Percentiles rank a stretch among this genome's conserved stretches.
Conservation (phyloP, 2,329 filamentous ascomycete species). For the Annulohypoxylon truncatum region DNA sequence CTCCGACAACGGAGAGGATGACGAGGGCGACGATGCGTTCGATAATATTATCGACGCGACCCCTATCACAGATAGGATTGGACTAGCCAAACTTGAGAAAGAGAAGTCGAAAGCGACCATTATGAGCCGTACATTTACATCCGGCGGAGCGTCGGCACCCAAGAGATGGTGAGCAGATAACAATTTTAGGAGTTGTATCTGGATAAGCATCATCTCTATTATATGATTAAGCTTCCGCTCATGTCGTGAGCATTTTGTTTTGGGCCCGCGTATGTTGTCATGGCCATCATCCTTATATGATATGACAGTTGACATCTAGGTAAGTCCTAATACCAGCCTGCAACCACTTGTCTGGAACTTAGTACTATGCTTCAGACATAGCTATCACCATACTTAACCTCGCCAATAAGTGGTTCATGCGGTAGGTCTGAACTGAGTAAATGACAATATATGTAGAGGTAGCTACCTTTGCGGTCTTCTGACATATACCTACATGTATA, state of each 20-base stretch:
- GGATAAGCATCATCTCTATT: not conserved
- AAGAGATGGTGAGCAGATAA: slow-evolving; percentile 55
- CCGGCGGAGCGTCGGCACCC: slow-evolving; percentile 61
- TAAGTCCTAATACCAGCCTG: not conserved
- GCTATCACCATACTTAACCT: not conserved
- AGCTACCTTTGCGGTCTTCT: too few relatives aligned
- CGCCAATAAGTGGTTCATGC: too few relatives aligned
- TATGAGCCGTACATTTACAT: slow-evolving; percentile 64
- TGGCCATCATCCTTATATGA: not conserved
- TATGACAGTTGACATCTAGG: not conserved
- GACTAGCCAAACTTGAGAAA: slow-evolving; percentile 68
- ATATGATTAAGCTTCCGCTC: not conserved
- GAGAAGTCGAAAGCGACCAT: slow-evolving; percentile 62
- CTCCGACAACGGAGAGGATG: slow-evolving; percentile 69
- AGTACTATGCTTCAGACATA: too few relatives aligned
- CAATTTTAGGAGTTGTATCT: slow-evolving; percentile 13
- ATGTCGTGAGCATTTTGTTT: not conserved
- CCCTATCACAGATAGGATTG: slow-evolving; percentile 86
- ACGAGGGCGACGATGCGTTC: slow-evolving; percentile 75
- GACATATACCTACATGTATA: too few relatives aligned
- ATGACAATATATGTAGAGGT: too few relatives aligned
- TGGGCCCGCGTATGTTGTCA: not conserved
- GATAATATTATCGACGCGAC: slow-evolving; percentile 94
- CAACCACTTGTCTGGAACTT: too few relatives aligned
- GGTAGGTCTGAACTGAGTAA: too few relatives aligned